phyloP scores from a whole-genome alignment of 768 basidiomycete genomes.

The Tricholoma flavovirens region DNA sequence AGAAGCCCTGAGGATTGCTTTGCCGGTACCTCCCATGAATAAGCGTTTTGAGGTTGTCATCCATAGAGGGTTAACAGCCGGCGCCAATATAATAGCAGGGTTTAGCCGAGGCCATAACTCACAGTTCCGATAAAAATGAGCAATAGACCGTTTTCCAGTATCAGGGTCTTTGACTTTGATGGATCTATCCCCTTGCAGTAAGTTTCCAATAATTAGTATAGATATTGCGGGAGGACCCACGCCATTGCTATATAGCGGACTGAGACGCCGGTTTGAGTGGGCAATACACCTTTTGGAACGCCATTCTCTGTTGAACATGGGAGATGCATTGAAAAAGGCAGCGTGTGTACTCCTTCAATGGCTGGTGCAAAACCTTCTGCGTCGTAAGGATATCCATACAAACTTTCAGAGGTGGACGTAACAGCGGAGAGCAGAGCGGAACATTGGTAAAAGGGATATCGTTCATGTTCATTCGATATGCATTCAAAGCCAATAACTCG shows the following conservation, averaged over 20 bases:
- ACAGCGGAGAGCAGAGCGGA: constrained; percentile 48
- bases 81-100: constrained; percentile 52
- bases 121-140: constrained; percentile 85
- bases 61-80: constrained; percentile 53
- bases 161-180: constrained; percentile 67
- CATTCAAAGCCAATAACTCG: constrained; percentile 84
- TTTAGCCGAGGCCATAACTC: constrained; percentile 75
- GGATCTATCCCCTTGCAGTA: constrained; percentile 38
- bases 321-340: constrained; percentile 72
- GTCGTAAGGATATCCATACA: constrained; percentile 44
- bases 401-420: constrained; percentile 36
- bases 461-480: constrained; percentile 46
- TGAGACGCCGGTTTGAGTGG: constrained; percentile 50
- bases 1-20: constrained; percentile 58
- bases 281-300: constrained; percentile 51
- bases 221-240: constrained; percentile 37
- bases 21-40: constrained; percentile 58
- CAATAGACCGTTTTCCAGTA: constrained; percentile 61
- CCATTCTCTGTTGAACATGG: constrained; percentile 50
- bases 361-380: constrained; percentile 59
- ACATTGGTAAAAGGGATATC: constrained; percentile 80
- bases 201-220: constrained; percentile 1
- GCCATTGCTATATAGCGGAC: constrained; percentile 79
- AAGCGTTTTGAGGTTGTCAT: constrained; percentile 49
- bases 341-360: constrained; percentile 56